Evolutionary conservation across 805 yeast species (phyloP), one percentile per base, ranked within the genome.

Genomic region (Pichia thaimueangensis): DNA sequence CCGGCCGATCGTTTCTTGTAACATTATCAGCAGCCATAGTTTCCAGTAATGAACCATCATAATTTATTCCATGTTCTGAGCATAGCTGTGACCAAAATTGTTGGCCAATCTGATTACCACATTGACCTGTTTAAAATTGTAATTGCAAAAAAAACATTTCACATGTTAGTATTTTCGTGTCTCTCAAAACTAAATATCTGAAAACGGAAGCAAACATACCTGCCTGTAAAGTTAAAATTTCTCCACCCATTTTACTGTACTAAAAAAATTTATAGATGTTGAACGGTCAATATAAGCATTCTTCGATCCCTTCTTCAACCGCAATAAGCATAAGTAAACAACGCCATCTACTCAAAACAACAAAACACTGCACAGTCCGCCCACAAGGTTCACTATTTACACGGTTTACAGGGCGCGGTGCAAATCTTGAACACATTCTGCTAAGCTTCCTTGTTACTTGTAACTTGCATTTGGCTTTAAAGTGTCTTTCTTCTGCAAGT

Each of bases 31-130:
- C n/a, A 8, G 19, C 6, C 16, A 39, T 35, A 11, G 33, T 11
- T 12, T 72, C 65, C 17, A 58, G 47, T 10, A 70, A 63, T 3
- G 75, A 67, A 20, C 49, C 49, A 34, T 46, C 44, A 4, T 6
- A 2, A 15, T 25, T 30, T 10, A 91, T 81, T 0, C 94, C 95
- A 56, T 91, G 98, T 55, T 91, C 97, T 23, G 69, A 63, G 33
- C 95, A 85, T 42, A 91, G 62, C 59, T 86, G 96, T 36, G 78
- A 72, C 98, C 98, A 93, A 61, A 89, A 91, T 60, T 84, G 83
- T 43, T 85, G 77, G 21, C 97, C 97, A 1, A 91, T 81, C 59
- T 91, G 97, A 63, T 93, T 93, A 45, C 98, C 98, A 67, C 98
- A 93, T 65, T 93, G 98, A 21, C 96, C 95, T 54, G 32, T 4